These are phyloP conservation scores for Arthroderma sp. DNA, from an alignment of 2,329 filamentous ascomycete species.

Conservation along the genomic window DNA sequence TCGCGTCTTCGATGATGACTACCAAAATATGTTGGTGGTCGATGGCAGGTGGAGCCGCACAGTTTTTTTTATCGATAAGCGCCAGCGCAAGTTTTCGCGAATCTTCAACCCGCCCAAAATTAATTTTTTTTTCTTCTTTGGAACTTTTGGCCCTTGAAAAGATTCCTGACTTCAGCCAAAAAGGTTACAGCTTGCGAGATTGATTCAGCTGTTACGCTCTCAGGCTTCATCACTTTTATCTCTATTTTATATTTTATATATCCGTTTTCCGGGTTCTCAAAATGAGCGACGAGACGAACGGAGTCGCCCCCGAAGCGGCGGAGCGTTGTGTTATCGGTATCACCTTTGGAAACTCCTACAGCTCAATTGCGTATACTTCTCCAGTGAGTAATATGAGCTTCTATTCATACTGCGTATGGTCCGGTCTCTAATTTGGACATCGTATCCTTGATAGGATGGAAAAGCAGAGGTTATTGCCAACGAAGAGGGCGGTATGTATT, in stretches of 20 bases:
- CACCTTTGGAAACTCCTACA: slow-evolving; percentile 96
- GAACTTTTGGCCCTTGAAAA: too few species aligned
- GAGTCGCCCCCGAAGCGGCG: slow-evolving; percentile 28
- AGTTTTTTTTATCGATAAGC: background rate
- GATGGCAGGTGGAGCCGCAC: too few species aligned
- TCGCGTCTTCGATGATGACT: background rate
- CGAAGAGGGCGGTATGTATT: slow-evolving; percentile 73
- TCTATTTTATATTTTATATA: background rate
- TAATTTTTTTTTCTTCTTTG: background rate
- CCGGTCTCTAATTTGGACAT: background rate
- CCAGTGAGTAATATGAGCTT: slow-evolving; percentile 30
- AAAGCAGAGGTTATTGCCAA: slow-evolving; percentile 97
- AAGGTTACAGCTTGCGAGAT: background rate
- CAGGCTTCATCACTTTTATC: background rate
- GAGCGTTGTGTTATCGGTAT: slow-evolving; percentile 73
- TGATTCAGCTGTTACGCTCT: background rate
- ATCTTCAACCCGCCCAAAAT: background rate
- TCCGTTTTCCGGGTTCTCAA: slow-evolving; percentile 11
- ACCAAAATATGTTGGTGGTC: background rate
- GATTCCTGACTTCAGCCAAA: background rate
- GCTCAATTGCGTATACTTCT: slow-evolving; percentile 83
- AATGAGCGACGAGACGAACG: slow-evolving; percentile 43
- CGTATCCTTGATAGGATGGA: slow-evolving; percentile 48
- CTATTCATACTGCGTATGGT: background rate
- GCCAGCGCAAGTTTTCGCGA: slow-evolving; percentile 1